Percentiles rank a stretch among this genome's conserved stretches.
Conservation (phyloP, 371 early-diverging fungal species). For the Saksenaea vasiformis region DNA sequence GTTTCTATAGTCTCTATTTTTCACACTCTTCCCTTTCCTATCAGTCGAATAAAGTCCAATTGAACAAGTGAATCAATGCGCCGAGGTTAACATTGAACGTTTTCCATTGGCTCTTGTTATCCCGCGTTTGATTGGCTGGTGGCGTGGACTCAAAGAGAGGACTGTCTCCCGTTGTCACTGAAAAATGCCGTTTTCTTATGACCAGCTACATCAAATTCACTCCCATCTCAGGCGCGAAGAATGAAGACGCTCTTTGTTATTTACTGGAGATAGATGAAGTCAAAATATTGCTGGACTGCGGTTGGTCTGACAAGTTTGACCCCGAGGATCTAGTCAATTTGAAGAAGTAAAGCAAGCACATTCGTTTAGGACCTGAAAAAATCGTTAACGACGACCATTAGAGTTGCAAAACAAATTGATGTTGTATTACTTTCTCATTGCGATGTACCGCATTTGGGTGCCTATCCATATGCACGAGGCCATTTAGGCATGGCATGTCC, state of each 20-base stretch:
- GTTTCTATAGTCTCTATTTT: no score
- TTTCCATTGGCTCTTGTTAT: no score
- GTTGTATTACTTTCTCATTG: constrained; percentile 92
- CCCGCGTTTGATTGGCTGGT: no score
- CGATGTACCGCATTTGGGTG: constrained; percentile 89
- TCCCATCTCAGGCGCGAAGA: constrained; percentile 81
- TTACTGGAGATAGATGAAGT: constrained; percentile 90
- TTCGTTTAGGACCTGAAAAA: not conserved
- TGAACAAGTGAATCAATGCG: no score
- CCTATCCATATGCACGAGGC: constrained; percentile 80
- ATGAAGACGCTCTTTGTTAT: constrained; percentile 86
- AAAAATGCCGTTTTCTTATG: constrained; percentile 37
- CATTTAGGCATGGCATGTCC: constrained; percentile 86
- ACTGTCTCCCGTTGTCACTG: not conserved
- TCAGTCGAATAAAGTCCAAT: no score
- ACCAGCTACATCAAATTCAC: constrained; percentile 81
- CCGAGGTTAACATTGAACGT: no score
- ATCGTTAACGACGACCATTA: constrained; percentile 20
- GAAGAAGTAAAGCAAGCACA: constrained; percentile 52
- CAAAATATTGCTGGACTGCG: constrained; percentile 92
- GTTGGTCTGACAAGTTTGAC: constrained; percentile 79
- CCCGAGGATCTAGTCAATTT: constrained; percentile 67
- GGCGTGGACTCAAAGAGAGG: no score
- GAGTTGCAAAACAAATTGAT: constrained; percentile 91
- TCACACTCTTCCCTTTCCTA: no score